Percentiles rank a stretch among this genome's conserved stretches.
phyloP scores from a whole-genome alignment of 768 basidiomycete species.

The Tricholoma matsutake region DNA sequence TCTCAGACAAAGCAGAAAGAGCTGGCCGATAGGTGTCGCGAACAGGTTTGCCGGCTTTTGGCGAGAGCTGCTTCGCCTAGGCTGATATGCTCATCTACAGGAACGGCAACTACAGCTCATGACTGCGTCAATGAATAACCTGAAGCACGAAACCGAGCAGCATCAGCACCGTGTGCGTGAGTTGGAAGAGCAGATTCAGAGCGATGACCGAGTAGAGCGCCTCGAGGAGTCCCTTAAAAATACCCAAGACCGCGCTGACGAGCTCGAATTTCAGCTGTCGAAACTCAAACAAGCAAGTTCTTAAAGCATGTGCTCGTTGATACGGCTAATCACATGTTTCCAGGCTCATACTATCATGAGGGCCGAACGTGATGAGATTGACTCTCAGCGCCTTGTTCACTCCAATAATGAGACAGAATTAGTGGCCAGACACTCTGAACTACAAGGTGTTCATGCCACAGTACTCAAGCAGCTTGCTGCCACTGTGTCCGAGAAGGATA shows the following conservation, averaged over 20 bases:
- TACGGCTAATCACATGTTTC: slow-evolving; percentile 3
- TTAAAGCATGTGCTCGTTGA: not conserved
- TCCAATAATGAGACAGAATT: slow-evolving; percentile 45
- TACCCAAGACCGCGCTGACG: slow-evolving; percentile 78
- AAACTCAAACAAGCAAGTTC: slow-evolving; percentile 64
- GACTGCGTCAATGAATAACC: slow-evolving; percentile 50
- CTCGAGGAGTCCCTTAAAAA: slow-evolving; percentile 72
- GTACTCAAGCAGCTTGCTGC: slow-evolving; percentile 42
- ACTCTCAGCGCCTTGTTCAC: slow-evolving; percentile 40
- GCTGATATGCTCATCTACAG: slow-evolving; percentile 34
- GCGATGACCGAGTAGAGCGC: slow-evolving; percentile 76
- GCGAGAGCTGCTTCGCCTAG: not conserved
- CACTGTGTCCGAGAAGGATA: slow-evolving; percentile 44
- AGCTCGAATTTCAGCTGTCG: slow-evolving; percentile 78
- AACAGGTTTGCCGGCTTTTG: slow-evolving; percentile 39
- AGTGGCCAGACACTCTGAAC: slow-evolving; percentile 43
- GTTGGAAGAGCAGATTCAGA: slow-evolving; percentile 78
- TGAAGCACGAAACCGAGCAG: slow-evolving; percentile 51
- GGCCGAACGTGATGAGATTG: slow-evolving; percentile 56
- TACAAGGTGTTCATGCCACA: slow-evolving; percentile 38
- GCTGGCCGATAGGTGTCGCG: slow-evolving; percentile 47
- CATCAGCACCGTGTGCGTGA: slow-evolving; percentile 61
- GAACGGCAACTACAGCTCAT: slow-evolving; percentile 74
- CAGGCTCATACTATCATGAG: slow-evolving; percentile 60
- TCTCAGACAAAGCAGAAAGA: slow-evolving; percentile 53